phyloP scores from a whole-genome alignment of 257 asterid genomes.

The Plantago major region DNA sequence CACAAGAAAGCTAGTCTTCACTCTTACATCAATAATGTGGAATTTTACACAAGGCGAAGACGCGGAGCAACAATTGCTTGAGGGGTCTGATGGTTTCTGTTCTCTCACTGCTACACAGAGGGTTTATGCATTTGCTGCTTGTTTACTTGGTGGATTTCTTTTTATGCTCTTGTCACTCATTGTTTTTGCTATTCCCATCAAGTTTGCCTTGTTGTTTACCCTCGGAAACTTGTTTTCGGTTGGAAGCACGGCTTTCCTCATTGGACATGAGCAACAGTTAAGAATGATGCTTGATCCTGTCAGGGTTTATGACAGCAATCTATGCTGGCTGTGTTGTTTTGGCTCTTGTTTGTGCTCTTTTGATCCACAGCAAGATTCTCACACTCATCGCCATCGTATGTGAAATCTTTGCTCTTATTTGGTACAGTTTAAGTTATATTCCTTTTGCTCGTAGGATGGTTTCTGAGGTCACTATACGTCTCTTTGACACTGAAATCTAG shows the following conservation, averaged over 20 bases:
- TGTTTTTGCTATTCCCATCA: constrained; percentile 77
- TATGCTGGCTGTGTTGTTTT: constrained; percentile 65
- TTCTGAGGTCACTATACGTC: constrained; percentile 70
- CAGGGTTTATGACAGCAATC: constrained; percentile 66
- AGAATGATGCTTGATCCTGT: constrained; percentile 89
- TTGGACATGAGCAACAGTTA: constrained; percentile 69
- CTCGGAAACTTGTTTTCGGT: constrained; percentile 82
- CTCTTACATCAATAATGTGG: constrained; percentile 46
- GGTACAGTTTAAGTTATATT: constrained; percentile 96
- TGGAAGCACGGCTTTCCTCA: constrained; percentile 93
- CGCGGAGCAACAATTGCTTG: constrained; percentile 65
- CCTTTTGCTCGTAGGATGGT: constrained; percentile 93
- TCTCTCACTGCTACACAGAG: constrained; percentile 84
- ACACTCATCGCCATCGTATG: constrained; percentile 75
- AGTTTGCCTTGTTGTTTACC: constrained; percentile 80
- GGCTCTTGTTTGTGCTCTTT: constrained; percentile 90
- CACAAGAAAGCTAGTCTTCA: constrained; percentile 1
- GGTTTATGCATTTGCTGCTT: constrained; percentile 77
- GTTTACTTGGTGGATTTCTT: constrained; percentile 67
- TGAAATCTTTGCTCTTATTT: constrained; percentile 82
- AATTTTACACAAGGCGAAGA: constrained; percentile 39
- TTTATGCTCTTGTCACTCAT: constrained; percentile 77
- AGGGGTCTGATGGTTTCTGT: constrained; percentile 65
- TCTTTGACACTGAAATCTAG: constrained; percentile 93
- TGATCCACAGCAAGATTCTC: constrained; percentile 85